Evolutionary conservation across 2,329 filamentous ascomycete species (phyloP), one percentile per base, ranked within the genome.

Genomic region (Colletotrichum neosansevieriae): DNA sequence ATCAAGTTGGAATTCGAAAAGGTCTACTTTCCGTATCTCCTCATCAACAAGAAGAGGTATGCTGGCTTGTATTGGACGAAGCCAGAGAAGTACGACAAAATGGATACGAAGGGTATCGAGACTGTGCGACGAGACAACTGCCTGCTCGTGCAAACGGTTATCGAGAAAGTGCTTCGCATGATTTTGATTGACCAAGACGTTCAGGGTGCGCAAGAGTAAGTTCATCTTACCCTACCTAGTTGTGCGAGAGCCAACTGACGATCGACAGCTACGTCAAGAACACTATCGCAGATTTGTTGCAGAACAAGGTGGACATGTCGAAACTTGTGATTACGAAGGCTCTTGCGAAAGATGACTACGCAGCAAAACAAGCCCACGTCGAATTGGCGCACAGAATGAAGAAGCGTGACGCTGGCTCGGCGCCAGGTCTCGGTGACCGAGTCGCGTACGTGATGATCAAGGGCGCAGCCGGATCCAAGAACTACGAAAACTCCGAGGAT

Each of bases 1-100:
- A 99, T 99, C 86, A 99, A 98, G 82, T 88, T 99, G 36, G 96
- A 99, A 79, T 99, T 99, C 80, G 96, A 99, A 79, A 99, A 99
- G 81, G 95, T 99, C 1, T 99, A 99, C 81, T 99, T 92, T 78
- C 96, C 96, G 1, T 99, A 99, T 77, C 86, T 99, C 38, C 86
- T 99, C 58, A 99, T 99, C 89, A 99, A 99, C 89, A 99, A 99
- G 85, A 99, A 99, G 85, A 92, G 96, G 71, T 99, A 99, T 76
- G 96, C 96, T 9, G 96, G 96, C n/a, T 82, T 99, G 36, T 98
- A 94, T 82, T 99, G 94, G 94, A 99, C 96, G 5, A 96, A 92
- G 72, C 89, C 95, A 0, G 88, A 95, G 47, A 98, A 97, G 80
- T 96, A 92, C 79, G 97, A 99, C 86, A 99, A 98, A 85, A 99